Conservation (phyloP, 345 rosid genomes). For the Abelmoschus esculentus region DNA sequence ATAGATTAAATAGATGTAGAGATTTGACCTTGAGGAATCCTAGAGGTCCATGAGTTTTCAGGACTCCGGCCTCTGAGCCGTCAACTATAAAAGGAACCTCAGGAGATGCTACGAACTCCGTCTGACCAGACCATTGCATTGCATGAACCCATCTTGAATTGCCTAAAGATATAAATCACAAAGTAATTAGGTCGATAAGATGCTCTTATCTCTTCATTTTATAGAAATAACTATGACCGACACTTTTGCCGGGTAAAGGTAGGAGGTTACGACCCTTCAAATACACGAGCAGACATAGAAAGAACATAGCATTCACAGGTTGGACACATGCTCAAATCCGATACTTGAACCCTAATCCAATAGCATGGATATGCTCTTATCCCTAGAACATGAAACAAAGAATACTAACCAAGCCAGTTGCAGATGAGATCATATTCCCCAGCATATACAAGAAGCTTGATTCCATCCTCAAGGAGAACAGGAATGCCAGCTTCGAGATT, state of each 20-base stretch:
- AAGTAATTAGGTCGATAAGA: not conserved
- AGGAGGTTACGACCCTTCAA: not conserved
- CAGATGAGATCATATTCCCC: constrained; percentile 99
- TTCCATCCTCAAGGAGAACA: constrained; percentile 82
- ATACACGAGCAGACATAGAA: not conserved
- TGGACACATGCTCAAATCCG: not conserved
- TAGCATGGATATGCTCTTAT: too few relatives aligned
- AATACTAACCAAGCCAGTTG: constrained; percentile 90
- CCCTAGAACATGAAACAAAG: not conserved
- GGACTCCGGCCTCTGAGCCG: constrained; percentile 64
- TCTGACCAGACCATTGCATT: constrained; percentile 93
- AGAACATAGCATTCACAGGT: not conserved
- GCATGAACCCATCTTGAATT: constrained; percentile 99
- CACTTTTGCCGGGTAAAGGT: not conserved
- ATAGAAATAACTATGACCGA: not conserved
- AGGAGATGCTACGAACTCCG: constrained; percentile 45
- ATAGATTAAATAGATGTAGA: constrained; percentile 4
- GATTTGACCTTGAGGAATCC: constrained; percentile 77
- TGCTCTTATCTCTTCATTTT: not conserved
- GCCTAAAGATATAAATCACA: constrained; percentile 28
- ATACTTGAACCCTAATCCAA: too few relatives aligned
- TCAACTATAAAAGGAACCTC: constrained; percentile 69
- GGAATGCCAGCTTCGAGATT: constrained; percentile 92
- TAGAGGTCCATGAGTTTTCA: constrained; percentile 64
- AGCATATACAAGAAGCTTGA: constrained; percentile 83